Conservation (phyloP, 139 green algal genomes). For the Desmodesmus armatus region DNA sequence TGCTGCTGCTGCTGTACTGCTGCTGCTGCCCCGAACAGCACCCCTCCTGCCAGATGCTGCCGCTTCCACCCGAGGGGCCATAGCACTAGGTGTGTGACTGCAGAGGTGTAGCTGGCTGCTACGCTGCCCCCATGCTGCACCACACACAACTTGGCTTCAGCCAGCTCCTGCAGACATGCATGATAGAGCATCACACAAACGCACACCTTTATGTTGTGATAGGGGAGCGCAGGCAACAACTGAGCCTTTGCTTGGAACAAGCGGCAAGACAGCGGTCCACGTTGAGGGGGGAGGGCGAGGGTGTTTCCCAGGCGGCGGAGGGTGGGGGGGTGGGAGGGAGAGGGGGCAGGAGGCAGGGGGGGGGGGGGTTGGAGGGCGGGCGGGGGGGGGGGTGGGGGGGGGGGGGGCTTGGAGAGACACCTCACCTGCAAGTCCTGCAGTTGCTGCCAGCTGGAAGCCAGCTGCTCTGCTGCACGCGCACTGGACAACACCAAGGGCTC, state of each 20-base stretch:
- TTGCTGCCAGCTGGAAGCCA: not conserved
- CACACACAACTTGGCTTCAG: constrained; percentile 12
- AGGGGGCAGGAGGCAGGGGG: no score
- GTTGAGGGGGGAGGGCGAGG: no score
- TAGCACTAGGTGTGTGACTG: constrained; percentile 31
- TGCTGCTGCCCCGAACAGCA: not conserved
- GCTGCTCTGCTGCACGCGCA: not conserved
- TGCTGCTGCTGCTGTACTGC: not conserved
- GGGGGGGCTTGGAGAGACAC: no score
- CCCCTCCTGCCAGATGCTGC: constrained; percentile 14
- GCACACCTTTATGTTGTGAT: no score
- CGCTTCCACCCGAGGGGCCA: not conserved
- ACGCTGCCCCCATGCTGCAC: constrained; percentile 34
- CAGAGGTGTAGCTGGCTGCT: not conserved
- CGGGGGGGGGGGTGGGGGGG: no score
- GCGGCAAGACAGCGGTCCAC: no score
- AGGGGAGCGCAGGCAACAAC: no score
- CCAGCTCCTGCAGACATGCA: constrained; percentile 37
- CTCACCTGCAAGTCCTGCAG: not conserved
- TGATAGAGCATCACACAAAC: no score
- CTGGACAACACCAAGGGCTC: not conserved
- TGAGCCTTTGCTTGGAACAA: no score
- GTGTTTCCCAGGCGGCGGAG: no score
- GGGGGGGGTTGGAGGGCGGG: no score
- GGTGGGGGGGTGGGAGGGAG: no score